A percentile compares a stretch with the other conserved stretches of the same genome.
phyloP scores from a whole-genome alignment of 2,329 filamentous ascomycete species.

The Byssoonygena ceratinophila region DNA sequence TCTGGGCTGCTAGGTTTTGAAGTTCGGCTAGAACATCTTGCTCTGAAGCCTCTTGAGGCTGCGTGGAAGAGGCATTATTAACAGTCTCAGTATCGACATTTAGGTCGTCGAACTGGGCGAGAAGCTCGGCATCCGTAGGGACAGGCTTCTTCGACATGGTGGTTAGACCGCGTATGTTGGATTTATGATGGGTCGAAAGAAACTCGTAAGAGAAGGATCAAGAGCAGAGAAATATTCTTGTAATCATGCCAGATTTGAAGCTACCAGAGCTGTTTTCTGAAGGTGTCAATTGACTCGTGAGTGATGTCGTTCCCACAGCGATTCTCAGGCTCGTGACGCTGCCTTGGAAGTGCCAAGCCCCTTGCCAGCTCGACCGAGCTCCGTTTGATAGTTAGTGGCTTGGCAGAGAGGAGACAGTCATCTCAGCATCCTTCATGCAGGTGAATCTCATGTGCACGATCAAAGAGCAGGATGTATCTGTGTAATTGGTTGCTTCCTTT shows the following conservation, averaged over 20 bases:
- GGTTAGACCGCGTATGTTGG: background rate
- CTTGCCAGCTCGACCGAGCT: background rate
- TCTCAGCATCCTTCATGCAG: too few species aligned
- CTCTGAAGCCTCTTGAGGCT: conserved; percentile 30
- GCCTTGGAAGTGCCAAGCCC: background rate
- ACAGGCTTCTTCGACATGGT: conserved; percentile 24
- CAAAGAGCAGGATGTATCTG: background rate
- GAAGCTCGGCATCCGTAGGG: conserved; percentile 40
- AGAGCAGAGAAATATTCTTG: background rate
- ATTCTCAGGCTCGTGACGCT: background rate
- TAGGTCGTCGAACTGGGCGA: conserved; percentile 42
- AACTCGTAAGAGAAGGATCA: background rate
- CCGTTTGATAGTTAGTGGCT: background rate
- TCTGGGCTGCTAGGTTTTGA: conserved; percentile 63
- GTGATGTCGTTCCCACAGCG: background rate
- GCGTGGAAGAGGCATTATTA: background rate
- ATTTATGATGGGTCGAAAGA: too few species aligned
- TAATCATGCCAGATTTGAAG: background rate
- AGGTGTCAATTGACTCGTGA: background rate
- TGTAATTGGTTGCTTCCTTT: too few species aligned
- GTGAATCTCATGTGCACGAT: too few species aligned
- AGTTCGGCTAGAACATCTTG: conserved; percentile 81
- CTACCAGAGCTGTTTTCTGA: background rate
- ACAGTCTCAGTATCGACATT: conserved; percentile 26
- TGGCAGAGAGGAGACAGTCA: background rate